Evolutionary conservation across 1,284 basidiomycete genomes (phyloP), one percentile per base, ranked within the genome.

Genomic region (Peniophora sp.): DNA sequence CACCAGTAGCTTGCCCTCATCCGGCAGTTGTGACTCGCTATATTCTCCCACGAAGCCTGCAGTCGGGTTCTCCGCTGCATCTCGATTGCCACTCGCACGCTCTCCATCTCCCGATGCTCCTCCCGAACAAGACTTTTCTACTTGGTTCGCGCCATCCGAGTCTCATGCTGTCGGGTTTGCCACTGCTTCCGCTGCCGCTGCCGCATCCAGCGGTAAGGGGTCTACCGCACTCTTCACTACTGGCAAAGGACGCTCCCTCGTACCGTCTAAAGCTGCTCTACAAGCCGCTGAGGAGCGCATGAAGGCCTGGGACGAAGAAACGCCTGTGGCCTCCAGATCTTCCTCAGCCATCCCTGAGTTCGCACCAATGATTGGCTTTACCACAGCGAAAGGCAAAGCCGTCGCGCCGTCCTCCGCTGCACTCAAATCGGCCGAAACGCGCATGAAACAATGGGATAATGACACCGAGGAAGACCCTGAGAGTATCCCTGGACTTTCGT

Each of bases 331-430:
- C 37, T 5, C 37, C 15, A 15, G 6, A 5, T 17, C 37, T 41
- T 36, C 34, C n/a, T 10, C 34, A 36, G 34, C 10, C 34, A 17
- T 41, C 18, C n/a, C 37, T n/a, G n/a, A 41, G 5, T 8, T 12
- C 5, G 27, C 27, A 1, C 44, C 49, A 20, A 18, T 54, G 3
- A 18, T 47, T 44, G 37, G 49, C 22, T 41, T 52, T 41, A 47
- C 54, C 15, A 27, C 43, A 50, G 51, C 48, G 57, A 57, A 54
- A 35, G 39, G 58, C 48, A 42, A 52, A 52, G 17, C 61, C 51
- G 65, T 82, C 6, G 61, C 68, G 36, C 83, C 83, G 0, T 83
- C 85, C 2, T 70, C 68, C n/a, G 68, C 67, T 22, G 82, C 86
- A 1, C 60, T 85, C 6, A 75, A 73, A 3, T 72, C 72, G 54